Percentiles rank a stretch among this genome's conserved stretches.
phyloP scores from a whole-genome alignment of 1,284 basidiomycete genomes.

The Hortiboletus rubellus region DNA sequence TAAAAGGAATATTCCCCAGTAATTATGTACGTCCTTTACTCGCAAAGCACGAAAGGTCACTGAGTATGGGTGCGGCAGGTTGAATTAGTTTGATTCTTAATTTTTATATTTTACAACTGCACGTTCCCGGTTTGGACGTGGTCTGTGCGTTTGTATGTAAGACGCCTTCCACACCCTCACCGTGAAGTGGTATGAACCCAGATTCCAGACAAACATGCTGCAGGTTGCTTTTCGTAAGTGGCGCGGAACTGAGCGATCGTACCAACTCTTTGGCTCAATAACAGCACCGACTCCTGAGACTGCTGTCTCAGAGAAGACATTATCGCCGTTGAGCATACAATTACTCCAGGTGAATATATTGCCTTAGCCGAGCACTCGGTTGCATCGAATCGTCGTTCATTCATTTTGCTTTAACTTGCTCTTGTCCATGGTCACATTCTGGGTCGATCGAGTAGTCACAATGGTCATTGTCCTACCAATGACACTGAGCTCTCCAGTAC shows the following conservation, averaged over 20 bases:
- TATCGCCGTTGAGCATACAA: constrained; percentile 21
- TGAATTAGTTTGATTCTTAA: constrained; percentile 22
- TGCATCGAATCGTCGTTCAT: background rate
- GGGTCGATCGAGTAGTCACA: constrained; percentile 1
- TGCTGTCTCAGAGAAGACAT: constrained; percentile 7
- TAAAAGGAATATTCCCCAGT: constrained; percentile 78
- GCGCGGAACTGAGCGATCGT: constrained; percentile 32
- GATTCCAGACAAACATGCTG: constrained; percentile 22
- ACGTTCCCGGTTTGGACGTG: constrained; percentile 1
- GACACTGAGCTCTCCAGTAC: background rate
- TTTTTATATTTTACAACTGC: background rate
- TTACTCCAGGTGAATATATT: constrained; percentile 26
- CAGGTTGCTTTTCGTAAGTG: constrained; percentile 31
- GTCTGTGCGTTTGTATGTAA: constrained; percentile 28
- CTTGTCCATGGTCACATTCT: constrained; percentile 2
- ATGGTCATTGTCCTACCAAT: background rate
- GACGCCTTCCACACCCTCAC: constrained; percentile 18
- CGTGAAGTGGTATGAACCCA: constrained; percentile 20
- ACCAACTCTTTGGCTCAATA: constrained; percentile 20
- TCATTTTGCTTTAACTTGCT: constrained; percentile 7
- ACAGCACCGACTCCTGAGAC: constrained; percentile 13
- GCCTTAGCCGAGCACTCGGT: constrained; percentile 19
- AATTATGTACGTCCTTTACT: constrained; percentile 65
- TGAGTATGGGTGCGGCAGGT: constrained; percentile 28
- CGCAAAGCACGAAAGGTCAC: constrained; percentile 15